A percentile compares a stretch with the other conserved stretches of the same genome.
Conservation (phyloP, 2,329 filamentous ascomycete species). For the Zymoseptoria pseudotritici region DNA sequence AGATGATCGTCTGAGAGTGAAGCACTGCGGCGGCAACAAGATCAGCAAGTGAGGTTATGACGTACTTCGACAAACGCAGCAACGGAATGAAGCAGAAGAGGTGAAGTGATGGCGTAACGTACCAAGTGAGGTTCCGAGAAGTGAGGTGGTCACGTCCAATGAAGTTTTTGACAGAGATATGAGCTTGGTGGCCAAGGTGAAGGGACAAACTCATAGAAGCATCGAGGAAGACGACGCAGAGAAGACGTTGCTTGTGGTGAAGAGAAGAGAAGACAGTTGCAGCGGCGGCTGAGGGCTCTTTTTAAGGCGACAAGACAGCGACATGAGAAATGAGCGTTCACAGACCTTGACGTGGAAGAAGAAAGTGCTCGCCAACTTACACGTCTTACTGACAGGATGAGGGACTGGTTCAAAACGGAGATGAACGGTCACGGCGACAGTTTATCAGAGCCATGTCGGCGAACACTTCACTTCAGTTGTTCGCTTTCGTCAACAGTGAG, state of each 20-base stretch:
- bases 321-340: not conserved
- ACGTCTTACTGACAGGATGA: not conserved
- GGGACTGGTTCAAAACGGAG: not conserved
- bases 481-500: not conserved
- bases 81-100: not conserved
- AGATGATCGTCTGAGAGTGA: not conserved
- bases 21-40: not conserved
- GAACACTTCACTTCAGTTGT: not conserved
- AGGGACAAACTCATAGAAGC: constrained; percentile 19
- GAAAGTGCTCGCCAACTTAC: not conserved
- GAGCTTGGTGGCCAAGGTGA: constrained; percentile 22
- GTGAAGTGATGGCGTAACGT: constrained; percentile 2
- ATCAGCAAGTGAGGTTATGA: not conserved
- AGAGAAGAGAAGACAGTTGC: not conserved
- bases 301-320: not conserved
- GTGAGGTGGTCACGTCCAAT: constrained; percentile 11
- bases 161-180: constrained; percentile 20
- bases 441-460: not conserved
- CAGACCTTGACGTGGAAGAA: not conserved
- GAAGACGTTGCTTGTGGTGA: not conserved
- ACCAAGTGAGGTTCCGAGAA: constrained; percentile 3
- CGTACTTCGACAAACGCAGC: not conserved
- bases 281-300: not conserved
- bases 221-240: not conserved
- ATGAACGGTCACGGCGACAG: not conserved